These are phyloP conservation scores for Polytolypa hystricis DNA, from an alignment of 2,329 filamentous ascomycete species.

Conservation along the genomic window DNA sequence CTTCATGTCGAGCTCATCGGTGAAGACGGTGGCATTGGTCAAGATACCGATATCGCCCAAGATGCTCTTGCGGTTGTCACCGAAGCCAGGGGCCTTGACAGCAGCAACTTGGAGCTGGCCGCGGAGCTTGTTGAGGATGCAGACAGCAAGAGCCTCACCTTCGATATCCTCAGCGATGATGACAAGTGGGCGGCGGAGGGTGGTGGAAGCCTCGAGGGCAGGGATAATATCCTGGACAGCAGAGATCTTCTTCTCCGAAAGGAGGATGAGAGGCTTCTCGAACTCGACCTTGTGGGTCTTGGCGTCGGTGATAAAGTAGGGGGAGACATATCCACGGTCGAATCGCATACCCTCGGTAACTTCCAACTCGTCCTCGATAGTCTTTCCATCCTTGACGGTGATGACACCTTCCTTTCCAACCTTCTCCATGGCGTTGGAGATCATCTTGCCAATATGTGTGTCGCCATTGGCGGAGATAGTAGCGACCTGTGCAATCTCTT, in stretches of 20 bases:
- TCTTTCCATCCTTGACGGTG: conserved; percentile 99
- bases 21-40: conserved; percentile 96
- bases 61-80: conserved; percentile 99
- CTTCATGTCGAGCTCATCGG: conserved; percentile 96
- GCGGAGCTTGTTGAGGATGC: conserved; percentile 99
- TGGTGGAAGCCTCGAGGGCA: conserved; percentile 91
- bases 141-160: conserved; percentile 94
- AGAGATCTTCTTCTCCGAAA: conserved; percentile 99
- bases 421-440: conserved; percentile 99
- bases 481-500: conserved; percentile 94
- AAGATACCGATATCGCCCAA: conserved; percentile 92
- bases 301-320: conserved; percentile 99
- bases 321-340: conserved; percentile 95
- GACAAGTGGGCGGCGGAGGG: conserved; percentile 86
- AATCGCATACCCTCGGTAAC: conserved; percentile 99
- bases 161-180: conserved; percentile 99
- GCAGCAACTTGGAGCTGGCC: conserved; percentile 97
- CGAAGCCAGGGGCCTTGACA: conserved; percentile 97
- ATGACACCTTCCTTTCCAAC: conserved; percentile 99
- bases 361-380: conserved; percentile 92
- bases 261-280: conserved; percentile 95
- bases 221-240: conserved; percentile 98
- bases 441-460: conserved; percentile 84
- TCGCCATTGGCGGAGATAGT: conserved; percentile 98
- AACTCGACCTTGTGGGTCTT: conserved; percentile 99